These are phyloP conservation scores for Mortierella sp. DNA, from an alignment of 371 early-diverging fungal genomes.

Conservation along the genomic window DNA sequence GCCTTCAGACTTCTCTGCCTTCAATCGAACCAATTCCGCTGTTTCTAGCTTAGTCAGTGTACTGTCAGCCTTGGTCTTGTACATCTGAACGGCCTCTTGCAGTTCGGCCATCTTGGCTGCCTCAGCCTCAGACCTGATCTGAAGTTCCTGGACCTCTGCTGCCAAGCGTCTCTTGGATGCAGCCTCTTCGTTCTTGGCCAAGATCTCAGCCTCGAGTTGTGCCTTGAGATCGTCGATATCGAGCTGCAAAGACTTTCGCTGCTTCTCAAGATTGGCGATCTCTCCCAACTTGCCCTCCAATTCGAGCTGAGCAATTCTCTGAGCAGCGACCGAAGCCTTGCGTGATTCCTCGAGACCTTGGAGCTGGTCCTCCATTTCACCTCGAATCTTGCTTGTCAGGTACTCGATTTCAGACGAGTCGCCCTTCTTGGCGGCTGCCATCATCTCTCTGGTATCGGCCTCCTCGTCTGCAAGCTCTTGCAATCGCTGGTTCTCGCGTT, in stretches of 20 bases:
- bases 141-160: conserved; percentile 59
- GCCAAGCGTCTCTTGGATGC: conserved; percentile 44
- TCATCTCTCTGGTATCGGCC: conserved; percentile 63
- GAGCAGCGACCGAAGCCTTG: conserved; percentile 77
- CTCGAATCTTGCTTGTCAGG: conserved; percentile 64
- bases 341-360: conserved; percentile 85
- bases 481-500: conserved; percentile 73
- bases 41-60: conserved; percentile 67
- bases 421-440: conserved; percentile 60
- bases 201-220: conserved; percentile 72
- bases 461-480: conserved; percentile 75
- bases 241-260: conserved; percentile 65
- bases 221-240: conserved; percentile 77
- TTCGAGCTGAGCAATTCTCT: conserved; percentile 81
- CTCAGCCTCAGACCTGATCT: conserved; percentile 58
- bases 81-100: conserved; percentile 65
- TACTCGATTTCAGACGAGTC: conserved; percentile 65
- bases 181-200: conserved; percentile 64
- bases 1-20: conserved; percentile 75
- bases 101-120: conserved; percentile 64
- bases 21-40: conserved; percentile 69
- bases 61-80: conserved; percentile 69
- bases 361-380: conserved; percentile 77
- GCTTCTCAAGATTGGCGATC: conserved; percentile 63
- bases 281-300: conserved; percentile 79